phyloP scores from a whole-genome alignment of 148 eudicot species.

The Diospyros lotus region DNA sequence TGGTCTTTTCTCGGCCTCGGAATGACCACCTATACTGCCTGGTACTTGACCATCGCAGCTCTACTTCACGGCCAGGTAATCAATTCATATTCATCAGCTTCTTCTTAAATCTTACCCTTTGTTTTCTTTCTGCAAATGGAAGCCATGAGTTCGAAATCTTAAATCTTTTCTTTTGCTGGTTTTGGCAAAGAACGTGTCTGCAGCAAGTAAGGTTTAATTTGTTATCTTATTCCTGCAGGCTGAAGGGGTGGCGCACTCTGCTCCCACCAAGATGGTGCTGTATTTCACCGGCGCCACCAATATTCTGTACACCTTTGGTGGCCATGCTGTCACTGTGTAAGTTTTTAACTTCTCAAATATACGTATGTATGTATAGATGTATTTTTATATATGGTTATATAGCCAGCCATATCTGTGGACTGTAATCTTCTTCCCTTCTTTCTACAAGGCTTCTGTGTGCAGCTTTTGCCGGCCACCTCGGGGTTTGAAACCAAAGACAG shows the following conservation, averaged over 20 bases:
- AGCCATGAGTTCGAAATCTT: background rate
- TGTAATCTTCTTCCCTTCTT: constrained; percentile 14
- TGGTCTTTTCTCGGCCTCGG: constrained; percentile 94
- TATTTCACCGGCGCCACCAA: constrained; percentile 96
- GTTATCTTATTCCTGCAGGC: constrained; percentile 24
- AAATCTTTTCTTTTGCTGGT: background rate
- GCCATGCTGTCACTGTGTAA: constrained; percentile 97
- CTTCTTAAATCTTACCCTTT: background rate
- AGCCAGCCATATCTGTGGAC: no score
- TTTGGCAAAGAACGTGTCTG: background rate
- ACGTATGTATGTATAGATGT: background rate
- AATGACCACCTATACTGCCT: constrained; percentile 94
- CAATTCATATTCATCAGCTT: background rate
- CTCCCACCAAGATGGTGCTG: constrained; percentile 62
- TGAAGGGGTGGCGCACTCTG: constrained; percentile 62
- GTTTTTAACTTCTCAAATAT: constrained; percentile 14
- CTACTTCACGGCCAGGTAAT: constrained; percentile 72
- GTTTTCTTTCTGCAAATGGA: background rate
- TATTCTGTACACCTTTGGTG: constrained; percentile 85
- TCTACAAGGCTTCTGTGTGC: constrained; percentile 31
- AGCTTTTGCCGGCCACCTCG: constrained; percentile 30
- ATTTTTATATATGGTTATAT: background rate
- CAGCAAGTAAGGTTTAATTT: background rate
- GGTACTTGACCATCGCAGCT: constrained; percentile 79
- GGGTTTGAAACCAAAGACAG: constrained; percentile 18